Percentiles rank a stretch among this genome's conserved stretches.
phyloP scores from a whole-genome alignment of 345 rosid genomes.

The Gossypium arboreum region DNA sequence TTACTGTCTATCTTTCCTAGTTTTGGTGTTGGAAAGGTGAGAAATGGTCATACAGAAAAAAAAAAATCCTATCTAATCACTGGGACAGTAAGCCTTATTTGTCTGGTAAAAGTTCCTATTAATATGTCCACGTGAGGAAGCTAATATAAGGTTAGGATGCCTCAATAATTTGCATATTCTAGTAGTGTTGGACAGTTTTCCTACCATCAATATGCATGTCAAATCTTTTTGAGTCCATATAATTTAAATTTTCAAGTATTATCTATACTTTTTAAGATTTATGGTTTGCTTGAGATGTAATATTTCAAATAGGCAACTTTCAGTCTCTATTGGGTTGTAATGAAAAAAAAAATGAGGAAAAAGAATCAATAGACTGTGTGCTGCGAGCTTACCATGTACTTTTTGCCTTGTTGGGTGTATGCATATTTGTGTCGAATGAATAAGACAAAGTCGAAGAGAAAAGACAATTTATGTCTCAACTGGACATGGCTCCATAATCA shows the following conservation, averaged over 20 bases:
- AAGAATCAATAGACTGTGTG: too few species aligned
- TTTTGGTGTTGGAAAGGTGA: slow-evolving; percentile 1
- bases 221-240: background rate
- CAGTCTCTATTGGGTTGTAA: too few species aligned
- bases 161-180: too few species aligned
- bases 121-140: too few species aligned
- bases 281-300: background rate
- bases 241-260: background rate
- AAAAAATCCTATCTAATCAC: too few species aligned
- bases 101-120: too few species aligned
- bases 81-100: too few species aligned
- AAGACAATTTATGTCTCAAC: too few species aligned
- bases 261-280: slow-evolving; percentile 3
- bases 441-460: too few species aligned
- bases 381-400: background rate
- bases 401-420: background rate
- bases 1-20: background rate
- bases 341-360: too few species aligned
- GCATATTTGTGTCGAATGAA: background rate
- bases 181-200: background rate
- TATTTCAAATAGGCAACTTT: background rate
- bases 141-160: too few species aligned
- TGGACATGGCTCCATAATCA: background rate
- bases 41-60: background rate
- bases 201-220: background rate